Evolutionary conservation across 2,329 filamentous ascomycete genomes (phyloP), one percentile per base, ranked within the genome.

Genomic region (Colletotrichum ledebouriae): DNA sequence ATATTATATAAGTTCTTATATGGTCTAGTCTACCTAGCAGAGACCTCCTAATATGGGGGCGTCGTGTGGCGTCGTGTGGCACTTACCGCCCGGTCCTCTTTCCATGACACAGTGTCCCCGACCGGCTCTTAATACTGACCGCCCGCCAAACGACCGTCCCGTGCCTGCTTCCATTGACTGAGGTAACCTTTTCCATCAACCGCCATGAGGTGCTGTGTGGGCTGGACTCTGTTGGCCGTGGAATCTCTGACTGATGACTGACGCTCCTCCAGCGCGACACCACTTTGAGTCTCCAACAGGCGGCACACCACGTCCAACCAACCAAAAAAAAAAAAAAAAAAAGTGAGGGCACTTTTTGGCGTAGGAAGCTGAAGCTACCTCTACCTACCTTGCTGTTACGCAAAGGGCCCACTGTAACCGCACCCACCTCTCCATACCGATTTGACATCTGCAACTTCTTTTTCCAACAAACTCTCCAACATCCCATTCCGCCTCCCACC

Each of bases 401-500:
- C 67, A 69, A 69, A 68, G 67, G 67, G 50, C 63, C 67, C 67
- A 68, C 67, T 69, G 58, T 69, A 67, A 69, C 67, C 63, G 57
- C 63, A 69, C 67, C 67, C 67, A 67, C 63, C 63, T 69, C 60
- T 67, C 67, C 67, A 20, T 68, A 55, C 57, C 57, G 63, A 67
- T 67, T 69, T 63, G 67, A 69, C 63, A 63, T 69, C 63, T 69
- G 63, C 67, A 69, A 69, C 66, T 69, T 69, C 67, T 69, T 69
- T 67, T 67, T 67, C 65, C 57, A 69, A 39, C 63, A 67, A 50
- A 59, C 57, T 67, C 63, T 62, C 52, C 67, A 62, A 67, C 63
- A 63, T 63, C 63, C 37, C 58, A 69, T 69, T 33, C 52, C 52
- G 25, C 39, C 50, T 58, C 47, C 44, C 57, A 57, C 37, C 57